Conservation (phyloP, 768 basidiomycete species). For the Macrolepiota dolichaula region DNA sequence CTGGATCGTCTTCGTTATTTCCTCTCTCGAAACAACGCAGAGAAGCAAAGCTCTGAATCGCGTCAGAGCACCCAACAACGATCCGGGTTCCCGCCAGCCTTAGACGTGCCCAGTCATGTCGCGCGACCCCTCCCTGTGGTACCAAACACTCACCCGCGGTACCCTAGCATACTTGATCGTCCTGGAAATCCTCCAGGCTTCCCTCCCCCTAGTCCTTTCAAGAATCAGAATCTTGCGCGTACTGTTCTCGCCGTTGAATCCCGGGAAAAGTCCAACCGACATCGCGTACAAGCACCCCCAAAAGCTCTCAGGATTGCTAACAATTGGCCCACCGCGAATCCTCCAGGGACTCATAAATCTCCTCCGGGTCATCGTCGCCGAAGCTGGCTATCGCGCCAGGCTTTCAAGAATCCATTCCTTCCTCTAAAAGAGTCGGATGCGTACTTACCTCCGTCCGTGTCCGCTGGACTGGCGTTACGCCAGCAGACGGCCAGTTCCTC, state of each 20-base stretch:
- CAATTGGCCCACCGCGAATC: constrained; percentile 21
- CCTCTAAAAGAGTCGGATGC: constrained; percentile 30
- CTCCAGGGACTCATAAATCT: constrained; percentile 28
- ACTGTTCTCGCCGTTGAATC: constrained; percentile 14
- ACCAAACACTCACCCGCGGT: constrained; percentile 27
- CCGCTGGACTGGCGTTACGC: constrained; percentile 15
- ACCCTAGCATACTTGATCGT: constrained; percentile 34
- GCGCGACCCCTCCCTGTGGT: constrained; percentile 26
- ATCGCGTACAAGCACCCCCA: constrained; percentile 18
- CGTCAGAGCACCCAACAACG: constrained; percentile 12
- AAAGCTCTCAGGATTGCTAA: constrained; percentile 19
- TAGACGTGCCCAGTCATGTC: constrained; percentile 22
- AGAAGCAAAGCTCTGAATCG: not conserved
- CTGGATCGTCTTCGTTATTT: constrained; percentile 8
- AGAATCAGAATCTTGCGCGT: constrained; percentile 19
- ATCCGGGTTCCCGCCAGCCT: constrained; percentile 1
- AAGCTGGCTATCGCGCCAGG: constrained; percentile 26
- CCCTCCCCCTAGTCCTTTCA: constrained; percentile 23
- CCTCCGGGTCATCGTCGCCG: constrained; percentile 24
- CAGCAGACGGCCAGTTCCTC: constrained; percentile 4
- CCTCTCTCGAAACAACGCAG: not conserved
- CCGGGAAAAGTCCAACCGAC: not conserved
- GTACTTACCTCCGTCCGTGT: constrained; percentile 16
- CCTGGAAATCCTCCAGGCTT: constrained; percentile 12
- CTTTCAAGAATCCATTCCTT: constrained; percentile 35